Percentiles rank a stretch among this genome's conserved stretches.
These are phyloP conservation scores for Solanum chacoense DNA, from an alignment of 305 asterid species.

Conservation along the genomic window DNA sequence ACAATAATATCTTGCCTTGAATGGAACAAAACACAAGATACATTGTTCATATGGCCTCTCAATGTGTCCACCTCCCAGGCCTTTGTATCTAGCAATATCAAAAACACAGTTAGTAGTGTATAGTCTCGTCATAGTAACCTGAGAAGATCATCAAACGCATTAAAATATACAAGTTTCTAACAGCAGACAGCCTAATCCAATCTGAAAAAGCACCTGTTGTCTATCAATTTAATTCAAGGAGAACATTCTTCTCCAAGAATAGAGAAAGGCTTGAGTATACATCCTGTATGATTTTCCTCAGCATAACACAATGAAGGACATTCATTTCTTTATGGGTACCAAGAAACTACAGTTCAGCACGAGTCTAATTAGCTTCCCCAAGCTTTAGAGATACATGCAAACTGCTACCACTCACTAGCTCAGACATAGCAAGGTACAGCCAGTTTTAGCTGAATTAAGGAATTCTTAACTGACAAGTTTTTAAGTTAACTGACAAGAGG, in stretches of 20 bases:
- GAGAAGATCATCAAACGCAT: not conserved
- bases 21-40: slow-evolving; percentile 84
- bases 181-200: not conserved
- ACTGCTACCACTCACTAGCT: not conserved
- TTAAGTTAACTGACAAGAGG: not conserved
- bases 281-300: not conserved
- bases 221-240: not conserved
- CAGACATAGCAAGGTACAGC: not conserved
- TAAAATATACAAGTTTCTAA: not conserved
- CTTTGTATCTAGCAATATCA: slow-evolving; percentile 53
- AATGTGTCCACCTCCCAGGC: slow-evolving; percentile 98
- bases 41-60: slow-evolving; percentile 95
- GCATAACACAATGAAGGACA: not conserved
- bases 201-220: not conserved
- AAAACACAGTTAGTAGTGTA: slow-evolving; percentile 1
- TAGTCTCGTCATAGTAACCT: not conserved
- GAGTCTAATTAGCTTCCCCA: not conserved
- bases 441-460: not conserved
- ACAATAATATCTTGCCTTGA: slow-evolving; percentile 73
- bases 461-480: not conserved
- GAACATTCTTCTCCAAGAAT: not conserved
- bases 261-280: not conserved
- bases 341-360: not conserved
- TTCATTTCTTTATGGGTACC: not conserved
- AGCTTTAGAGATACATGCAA: not conserved